Percentiles rank a stretch among this genome's conserved stretches.
Conservation (phyloP, 139 green algal species). For the Yamagishiella unicocca region DNA sequence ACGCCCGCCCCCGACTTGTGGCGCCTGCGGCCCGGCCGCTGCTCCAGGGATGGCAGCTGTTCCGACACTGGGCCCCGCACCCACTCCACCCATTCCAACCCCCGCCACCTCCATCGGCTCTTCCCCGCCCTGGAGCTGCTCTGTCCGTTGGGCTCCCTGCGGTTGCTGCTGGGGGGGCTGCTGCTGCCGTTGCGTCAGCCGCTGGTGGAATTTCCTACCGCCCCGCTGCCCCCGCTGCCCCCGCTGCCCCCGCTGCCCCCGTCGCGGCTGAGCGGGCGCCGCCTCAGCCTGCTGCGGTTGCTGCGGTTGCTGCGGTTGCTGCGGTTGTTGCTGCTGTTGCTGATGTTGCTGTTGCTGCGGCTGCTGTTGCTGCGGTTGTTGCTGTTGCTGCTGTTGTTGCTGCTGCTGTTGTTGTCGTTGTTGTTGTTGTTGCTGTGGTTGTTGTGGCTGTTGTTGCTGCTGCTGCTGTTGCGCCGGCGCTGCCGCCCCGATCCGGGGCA, state of each 20-base stretch:
- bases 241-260: neutral
- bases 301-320: neutral
- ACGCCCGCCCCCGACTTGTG: too few species aligned
- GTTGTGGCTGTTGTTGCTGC: conserved; percentile 21
- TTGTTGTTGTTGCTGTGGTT: too few species aligned
- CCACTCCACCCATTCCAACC: too few species aligned
- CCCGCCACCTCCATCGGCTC: too few species aligned
- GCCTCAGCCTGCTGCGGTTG: neutral
- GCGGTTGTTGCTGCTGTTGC: neutral
- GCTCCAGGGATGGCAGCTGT: too few species aligned
- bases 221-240: neutral
- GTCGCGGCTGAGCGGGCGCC: neutral
- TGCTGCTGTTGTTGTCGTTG: neutral
- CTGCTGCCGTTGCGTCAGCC: too few species aligned
- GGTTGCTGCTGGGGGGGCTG: too few species aligned
- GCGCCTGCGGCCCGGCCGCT: too few species aligned
- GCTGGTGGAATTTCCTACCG: too few species aligned
- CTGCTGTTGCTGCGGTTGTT: neutral
- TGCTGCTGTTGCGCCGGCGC: neutral
- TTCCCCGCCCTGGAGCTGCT: too few species aligned
- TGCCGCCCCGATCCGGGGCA: conserved; percentile 50
- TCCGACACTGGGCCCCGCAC: too few species aligned
- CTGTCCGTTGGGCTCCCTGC: too few species aligned
- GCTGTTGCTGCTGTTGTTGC: neutral
- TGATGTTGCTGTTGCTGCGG: neutral